Evolutionary conservation across 805 yeast species (phyloP).

Genomic region (Candida tallmaniae): DNA sequence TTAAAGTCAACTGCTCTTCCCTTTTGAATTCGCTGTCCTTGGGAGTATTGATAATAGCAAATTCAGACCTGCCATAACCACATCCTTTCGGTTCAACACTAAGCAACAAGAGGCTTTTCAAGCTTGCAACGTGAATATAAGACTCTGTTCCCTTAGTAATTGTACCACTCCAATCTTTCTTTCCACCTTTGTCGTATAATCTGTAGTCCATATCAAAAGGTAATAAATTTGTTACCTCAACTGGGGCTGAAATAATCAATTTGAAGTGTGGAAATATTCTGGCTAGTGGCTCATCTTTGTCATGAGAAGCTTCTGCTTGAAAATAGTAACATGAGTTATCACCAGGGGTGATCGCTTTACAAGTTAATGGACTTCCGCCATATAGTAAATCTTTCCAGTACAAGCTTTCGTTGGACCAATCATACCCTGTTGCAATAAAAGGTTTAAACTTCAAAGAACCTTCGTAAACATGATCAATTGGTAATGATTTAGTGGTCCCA

Average conservation of each 20-base stretch:
- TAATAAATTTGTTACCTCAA: conserved; percentile 76
- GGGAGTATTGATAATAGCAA: conserved; percentile 68
- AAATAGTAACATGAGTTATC: conserved; percentile 54
- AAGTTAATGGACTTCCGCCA: conserved; percentile 53
- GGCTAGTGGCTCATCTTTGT: conserved; percentile 64
- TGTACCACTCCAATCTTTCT: conserved; percentile 60
- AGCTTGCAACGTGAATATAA: conserved; percentile 75
- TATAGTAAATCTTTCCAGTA: conserved; percentile 60
- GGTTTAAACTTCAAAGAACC: conserved; percentile 63
- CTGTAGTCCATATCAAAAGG: conserved; percentile 78
- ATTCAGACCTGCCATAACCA: conserved; percentile 63
- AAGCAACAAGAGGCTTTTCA: conserved; percentile 64
- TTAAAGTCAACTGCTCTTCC: conserved; percentile 50
- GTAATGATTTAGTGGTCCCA: conserved; percentile 59
- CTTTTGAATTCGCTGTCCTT: conserved; percentile 48
- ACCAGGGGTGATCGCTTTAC: conserved; percentile 40
- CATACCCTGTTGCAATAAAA: conserved; percentile 43
- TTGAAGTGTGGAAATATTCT: conserved; percentile 81
- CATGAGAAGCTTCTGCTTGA: conserved; percentile 66
- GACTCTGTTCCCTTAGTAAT: conserved; percentile 63
- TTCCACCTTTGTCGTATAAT: conserved; percentile 69
- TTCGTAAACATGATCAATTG: conserved; percentile 63
- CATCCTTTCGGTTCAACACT: conserved; percentile 62
- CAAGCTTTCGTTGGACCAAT: conserved; percentile 63
- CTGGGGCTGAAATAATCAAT: conserved; percentile 74